These are phyloP conservation scores for Lactarius vividus DNA, from an alignment of 768 basidiomycete species.

Conservation along the genomic window DNA sequence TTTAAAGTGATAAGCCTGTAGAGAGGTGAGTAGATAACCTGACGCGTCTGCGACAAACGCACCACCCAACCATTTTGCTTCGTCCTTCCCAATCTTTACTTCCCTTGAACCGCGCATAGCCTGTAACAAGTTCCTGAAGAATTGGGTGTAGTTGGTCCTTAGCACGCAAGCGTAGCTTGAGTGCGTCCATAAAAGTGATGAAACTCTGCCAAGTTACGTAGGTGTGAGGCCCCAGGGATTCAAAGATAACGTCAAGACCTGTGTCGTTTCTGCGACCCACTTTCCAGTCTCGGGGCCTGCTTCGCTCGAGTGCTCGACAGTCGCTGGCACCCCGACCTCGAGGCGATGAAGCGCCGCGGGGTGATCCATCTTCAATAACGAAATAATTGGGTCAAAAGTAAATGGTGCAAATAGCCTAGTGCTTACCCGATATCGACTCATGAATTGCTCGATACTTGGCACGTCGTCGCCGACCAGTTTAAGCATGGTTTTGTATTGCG, in stretches of 20 bases:
- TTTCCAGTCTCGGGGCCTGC: conserved; percentile 91
- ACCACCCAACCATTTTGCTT: conserved; percentile 93
- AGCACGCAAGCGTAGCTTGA: conserved; percentile 88
- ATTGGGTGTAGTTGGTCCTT: conserved; percentile 97
- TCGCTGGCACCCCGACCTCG: conserved; percentile 92
- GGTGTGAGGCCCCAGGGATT: background rate
- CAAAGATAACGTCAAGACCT: conserved; percentile 48
- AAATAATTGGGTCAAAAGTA: background rate
- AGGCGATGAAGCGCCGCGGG: conserved; percentile 90
- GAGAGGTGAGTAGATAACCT: background rate
- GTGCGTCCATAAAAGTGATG: conserved; percentile 98
- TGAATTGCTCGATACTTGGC: conserved; percentile 83
- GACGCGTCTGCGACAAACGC: conserved; percentile 29
- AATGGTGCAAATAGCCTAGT: background rate
- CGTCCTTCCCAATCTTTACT: conserved; percentile 97
- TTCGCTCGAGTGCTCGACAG: conserved; percentile 92
- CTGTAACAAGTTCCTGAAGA: conserved; percentile 91
- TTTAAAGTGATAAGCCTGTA: conserved; percentile 92
- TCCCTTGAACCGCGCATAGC: conserved; percentile 91
- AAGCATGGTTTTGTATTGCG: conserved; percentile 96
- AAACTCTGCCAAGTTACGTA: conserved; percentile 64
- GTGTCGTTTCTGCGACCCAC: conserved; percentile 97
- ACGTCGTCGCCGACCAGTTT: conserved; percentile 93
- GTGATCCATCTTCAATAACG: conserved; percentile 72
- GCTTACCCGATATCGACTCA: conserved; percentile 69